These are phyloP conservation scores for Penicillium psychrosexuale DNA, from an alignment of 2,329 filamentous ascomycete species.

Conservation along the genomic window DNA sequence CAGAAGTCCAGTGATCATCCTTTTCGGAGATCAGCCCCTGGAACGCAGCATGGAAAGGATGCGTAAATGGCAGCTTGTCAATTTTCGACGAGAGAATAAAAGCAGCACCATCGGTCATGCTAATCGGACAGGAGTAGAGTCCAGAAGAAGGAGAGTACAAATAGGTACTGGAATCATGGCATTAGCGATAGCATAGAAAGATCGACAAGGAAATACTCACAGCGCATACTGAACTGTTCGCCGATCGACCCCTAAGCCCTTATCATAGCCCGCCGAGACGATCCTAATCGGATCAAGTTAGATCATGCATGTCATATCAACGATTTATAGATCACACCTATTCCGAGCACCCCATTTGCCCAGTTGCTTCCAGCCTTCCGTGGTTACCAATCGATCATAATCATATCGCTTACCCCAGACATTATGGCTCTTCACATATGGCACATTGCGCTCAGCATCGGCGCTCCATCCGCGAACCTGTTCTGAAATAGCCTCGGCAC, in stretches of 20 bases:
- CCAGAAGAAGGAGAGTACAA: slow-evolving; percentile 60
- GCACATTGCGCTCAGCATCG: slow-evolving; percentile 64
- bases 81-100: slow-evolving; percentile 29
- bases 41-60: slow-evolving; percentile 28
- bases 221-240: slow-evolving; percentile 5
- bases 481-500: slow-evolving; percentile 32
- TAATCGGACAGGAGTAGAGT: slow-evolving; percentile 62
- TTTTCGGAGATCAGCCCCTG: slow-evolving; percentile 28
- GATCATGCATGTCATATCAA: slow-evolving; percentile 24
- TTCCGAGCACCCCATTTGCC: slow-evolving; percentile 35
- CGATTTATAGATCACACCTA: slow-evolving; percentile 20
- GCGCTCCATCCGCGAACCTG: slow-evolving; percentile 38
- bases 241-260: not conserved
- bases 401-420: slow-evolving; percentile 57
- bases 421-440: slow-evolving; percentile 59
- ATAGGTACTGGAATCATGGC: slow-evolving; percentile 38
- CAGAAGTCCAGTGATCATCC: slow-evolving; percentile 34
- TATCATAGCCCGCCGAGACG: not conserved
- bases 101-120: slow-evolving; percentile 53
- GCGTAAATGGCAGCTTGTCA: slow-evolving; percentile 5
- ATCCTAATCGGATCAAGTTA: slow-evolving; percentile 2
- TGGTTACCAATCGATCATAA: slow-evolving; percentile 59
- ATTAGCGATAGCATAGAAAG: not conserved
- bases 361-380: slow-evolving; percentile 59
- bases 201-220: not conserved